Conservation (phyloP, 805 yeast species). For the Kodamaea jinghongensis region DNA sequence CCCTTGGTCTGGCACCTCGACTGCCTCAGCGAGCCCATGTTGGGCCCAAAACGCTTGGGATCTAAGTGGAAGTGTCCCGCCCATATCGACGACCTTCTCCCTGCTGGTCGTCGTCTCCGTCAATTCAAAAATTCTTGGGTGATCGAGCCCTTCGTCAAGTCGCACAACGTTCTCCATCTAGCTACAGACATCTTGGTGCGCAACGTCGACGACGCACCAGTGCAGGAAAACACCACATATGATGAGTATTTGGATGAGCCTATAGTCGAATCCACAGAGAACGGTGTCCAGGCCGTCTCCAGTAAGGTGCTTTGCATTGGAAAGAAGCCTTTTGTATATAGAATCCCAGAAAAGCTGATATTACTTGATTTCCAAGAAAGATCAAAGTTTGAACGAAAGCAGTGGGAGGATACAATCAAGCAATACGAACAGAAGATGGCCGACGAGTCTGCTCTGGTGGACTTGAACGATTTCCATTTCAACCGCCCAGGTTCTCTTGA, state of each 20-base stretch:
- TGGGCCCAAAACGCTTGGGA: slow-evolving; percentile 70
- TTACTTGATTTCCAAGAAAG: slow-evolving; percentile 65
- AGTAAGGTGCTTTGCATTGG: slow-evolving; percentile 19
- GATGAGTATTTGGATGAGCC: slow-evolving; percentile 3
- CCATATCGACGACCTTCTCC: slow-evolving; percentile 58
- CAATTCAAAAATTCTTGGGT: slow-evolving; percentile 50
- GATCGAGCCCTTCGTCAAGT: slow-evolving; percentile 47
- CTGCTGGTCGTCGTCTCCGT: slow-evolving; percentile 36
- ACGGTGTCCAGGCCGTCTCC: slow-evolving; percentile 22
- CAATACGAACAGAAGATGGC: background rate
- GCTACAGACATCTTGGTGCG: slow-evolving; percentile 6
- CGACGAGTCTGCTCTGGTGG: background rate
- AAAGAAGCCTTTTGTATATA: slow-evolving; percentile 48
- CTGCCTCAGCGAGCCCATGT: slow-evolving; percentile 74
- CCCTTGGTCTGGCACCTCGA: slow-evolving; percentile 84
- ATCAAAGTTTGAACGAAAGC: slow-evolving; percentile 12
- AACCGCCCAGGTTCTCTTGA: slow-evolving; percentile 27
- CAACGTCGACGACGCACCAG: background rate
- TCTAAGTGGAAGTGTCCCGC: slow-evolving; percentile 90
- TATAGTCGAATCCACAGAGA: slow-evolving; percentile 11
- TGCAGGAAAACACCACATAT: background rate
- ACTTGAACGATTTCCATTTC: background rate
- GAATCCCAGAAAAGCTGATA: slow-evolving; percentile 66
- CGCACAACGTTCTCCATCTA: slow-evolving; percentile 8
- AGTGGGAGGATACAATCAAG: background rate